A percentile compares a stretch with the other conserved stretches of the same genome.
Conservation (phyloP, 306 rosid species). For the Begonia fuchsioides region DNA sequence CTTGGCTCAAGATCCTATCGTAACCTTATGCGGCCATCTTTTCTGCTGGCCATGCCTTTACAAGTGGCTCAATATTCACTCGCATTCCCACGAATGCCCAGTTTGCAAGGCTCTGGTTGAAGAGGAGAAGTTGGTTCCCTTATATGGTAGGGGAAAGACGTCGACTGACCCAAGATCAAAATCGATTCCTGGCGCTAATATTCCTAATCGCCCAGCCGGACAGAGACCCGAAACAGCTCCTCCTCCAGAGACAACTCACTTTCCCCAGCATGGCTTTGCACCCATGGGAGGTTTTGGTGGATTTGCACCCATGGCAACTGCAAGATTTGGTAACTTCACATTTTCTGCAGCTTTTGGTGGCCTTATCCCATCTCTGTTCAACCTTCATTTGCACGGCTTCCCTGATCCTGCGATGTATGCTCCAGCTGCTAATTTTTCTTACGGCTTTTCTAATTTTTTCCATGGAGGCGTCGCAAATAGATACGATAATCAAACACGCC, state of each 20-base stretch:
- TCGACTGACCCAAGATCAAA: constrained; percentile 75
- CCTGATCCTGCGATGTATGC: constrained; percentile 49
- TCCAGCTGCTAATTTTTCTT: constrained; percentile 36
- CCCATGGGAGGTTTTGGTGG: constrained; percentile 76
- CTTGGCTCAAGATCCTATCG: constrained; percentile 81
- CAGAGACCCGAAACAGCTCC: constrained; percentile 81
- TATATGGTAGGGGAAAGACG: constrained; percentile 78
- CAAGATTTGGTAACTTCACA: constrained; percentile 73
- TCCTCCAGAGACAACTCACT: constrained; percentile 51
- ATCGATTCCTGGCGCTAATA: constrained; percentile 42
- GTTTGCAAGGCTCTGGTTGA: constrained; percentile 78
- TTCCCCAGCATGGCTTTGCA: constrained; percentile 50
- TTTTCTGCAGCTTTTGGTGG: constrained; percentile 76
- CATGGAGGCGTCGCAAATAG: constrained; percentile 38
- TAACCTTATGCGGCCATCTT: constrained; percentile 80
- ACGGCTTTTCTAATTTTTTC: constrained; percentile 47
- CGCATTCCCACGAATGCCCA: constrained; percentile 62
- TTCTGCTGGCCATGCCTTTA: constrained; percentile 92
- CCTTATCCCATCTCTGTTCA: constrained; percentile 52
- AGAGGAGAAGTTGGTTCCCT: constrained; percentile 75
- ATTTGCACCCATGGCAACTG: constrained; percentile 45
- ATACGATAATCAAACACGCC: constrained; percentile 31
- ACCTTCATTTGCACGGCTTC: constrained; percentile 58
- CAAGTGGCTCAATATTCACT: constrained; percentile 74
- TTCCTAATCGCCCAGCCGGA: constrained; percentile 69